These are phyloP conservation scores for Phtheirospermum japonicum DNA, from an alignment of 257 asterid genomes.

Conservation along the genomic window DNA sequence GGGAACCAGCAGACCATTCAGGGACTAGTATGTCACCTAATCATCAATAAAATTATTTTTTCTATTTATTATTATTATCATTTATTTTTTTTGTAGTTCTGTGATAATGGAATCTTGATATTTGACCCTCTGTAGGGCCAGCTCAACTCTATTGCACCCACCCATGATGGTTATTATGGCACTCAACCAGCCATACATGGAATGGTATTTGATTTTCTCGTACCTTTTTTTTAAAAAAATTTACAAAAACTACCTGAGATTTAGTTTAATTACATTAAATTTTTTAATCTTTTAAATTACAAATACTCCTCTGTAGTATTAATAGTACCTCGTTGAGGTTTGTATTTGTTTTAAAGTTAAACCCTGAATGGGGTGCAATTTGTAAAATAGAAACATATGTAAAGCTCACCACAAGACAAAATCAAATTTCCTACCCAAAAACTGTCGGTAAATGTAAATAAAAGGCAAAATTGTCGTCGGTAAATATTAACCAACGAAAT, in stretches of 20 bases:
- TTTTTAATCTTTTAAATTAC: neutral
- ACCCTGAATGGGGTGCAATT: neutral
- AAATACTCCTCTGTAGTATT: neutral
- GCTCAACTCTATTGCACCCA: slow-evolving; percentile 79
- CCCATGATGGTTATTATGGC: slow-evolving; percentile 76
- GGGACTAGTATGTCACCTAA: slow-evolving; percentile 71
- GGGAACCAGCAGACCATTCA: slow-evolving; percentile 76
- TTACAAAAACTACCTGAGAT: neutral
- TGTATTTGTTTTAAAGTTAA: neutral
- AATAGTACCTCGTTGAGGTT: too few species aligned
- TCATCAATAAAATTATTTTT: neutral
- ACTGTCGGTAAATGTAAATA: too few species aligned
- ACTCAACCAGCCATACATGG: slow-evolving; percentile 75
- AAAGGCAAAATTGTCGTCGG: too few species aligned
- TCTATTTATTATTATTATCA: neutral
- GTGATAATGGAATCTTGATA: slow-evolving; percentile 19
- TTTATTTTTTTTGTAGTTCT: too few species aligned
- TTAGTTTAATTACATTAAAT: neutral
- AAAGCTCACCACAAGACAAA: too few species aligned
- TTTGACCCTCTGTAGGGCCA: slow-evolving; percentile 66
- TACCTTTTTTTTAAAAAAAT: neutral
- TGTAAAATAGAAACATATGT: neutral
- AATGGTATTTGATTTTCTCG: slow-evolving; percentile 52
- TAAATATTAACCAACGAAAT: too few species aligned
- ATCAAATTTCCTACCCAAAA: too few species aligned